Percentiles rank a stretch among this genome's conserved stretches.
Evolutionary conservation across 164 flowering plant species (phyloP).

Genomic region (Dillenia suffruticosa): DNA sequence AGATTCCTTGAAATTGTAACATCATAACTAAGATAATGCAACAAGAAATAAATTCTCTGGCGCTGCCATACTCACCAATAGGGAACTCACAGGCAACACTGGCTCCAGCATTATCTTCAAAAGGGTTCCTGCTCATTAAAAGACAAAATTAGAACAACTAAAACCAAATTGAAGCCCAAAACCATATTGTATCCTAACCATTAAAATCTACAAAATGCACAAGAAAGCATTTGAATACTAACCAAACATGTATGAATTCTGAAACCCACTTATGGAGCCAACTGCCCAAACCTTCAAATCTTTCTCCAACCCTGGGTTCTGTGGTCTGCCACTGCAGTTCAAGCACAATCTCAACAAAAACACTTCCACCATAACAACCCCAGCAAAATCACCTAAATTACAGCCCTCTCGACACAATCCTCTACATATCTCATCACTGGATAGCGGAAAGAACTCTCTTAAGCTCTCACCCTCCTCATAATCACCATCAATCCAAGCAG

Average conservation of each 20-base stretch:
- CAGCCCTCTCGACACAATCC: slow-evolving; percentile 27
- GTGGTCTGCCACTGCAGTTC: slow-evolving; percentile 11
- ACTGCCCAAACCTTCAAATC: slow-evolving; percentile 39
- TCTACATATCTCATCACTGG: slow-evolving; percentile 31
- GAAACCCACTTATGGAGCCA: slow-evolving; percentile 30
- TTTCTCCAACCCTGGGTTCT: slow-evolving; percentile 19
- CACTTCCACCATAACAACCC: slow-evolving; percentile 53
- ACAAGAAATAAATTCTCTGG: background rate
- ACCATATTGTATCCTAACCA: background rate
- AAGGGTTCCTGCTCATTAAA: slow-evolving; percentile 38
- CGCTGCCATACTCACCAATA: slow-evolving; percentile 43
- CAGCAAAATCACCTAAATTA: slow-evolving; percentile 46
- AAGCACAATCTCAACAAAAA: slow-evolving; percentile 39
- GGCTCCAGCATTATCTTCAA: slow-evolving; percentile 50
- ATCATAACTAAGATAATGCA: background rate
- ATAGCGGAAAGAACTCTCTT: slow-evolving; percentile 52
- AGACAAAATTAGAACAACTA: background rate
- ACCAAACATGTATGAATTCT: slow-evolving; percentile 8
- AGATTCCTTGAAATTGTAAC: background rate
- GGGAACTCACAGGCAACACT: slow-evolving; percentile 39
- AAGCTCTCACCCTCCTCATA: slow-evolving; percentile 15
- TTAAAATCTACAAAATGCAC: background rate
- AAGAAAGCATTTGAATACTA: background rate
- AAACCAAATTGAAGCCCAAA: background rate
- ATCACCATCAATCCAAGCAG: slow-evolving; percentile 28